Base-by-base conservation (phyloP, 140 eudicot species). In the Stevia rebaudiana region DNA sequence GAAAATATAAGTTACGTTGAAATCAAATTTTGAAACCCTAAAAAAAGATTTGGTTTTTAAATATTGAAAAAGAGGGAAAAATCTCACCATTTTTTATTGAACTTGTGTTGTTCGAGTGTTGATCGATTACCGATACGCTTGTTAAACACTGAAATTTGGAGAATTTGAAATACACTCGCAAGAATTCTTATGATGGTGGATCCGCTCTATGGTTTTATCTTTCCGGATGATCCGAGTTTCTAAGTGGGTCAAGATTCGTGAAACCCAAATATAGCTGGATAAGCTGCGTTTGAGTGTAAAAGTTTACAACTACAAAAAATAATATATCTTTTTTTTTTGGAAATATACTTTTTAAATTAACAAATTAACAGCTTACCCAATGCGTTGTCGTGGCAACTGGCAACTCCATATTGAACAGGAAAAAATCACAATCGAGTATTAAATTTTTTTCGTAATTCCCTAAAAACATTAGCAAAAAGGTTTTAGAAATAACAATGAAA, bases 21-120 rank as follows among this genome's bases (percentile, higher is more conserved):
- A 57, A 63, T 59, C 40, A 41, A 36, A 57, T 17, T 57, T 42
- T 5, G 65, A 79, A 74, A 74, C 77, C 80, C 78, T 79, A 74
- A 46, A n/a, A 65, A 39, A 18, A 7, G 19, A 51, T 53, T 43
- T 15, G 12, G 0, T 8, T 11, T 31, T n/a, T n/a, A 37, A 48
- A 11, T 1, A 4, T 24, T 30, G 11, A 11, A 59, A 63, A 0
- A 6, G 18, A 15, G n/a, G 16, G 35, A 35, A 49, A 59, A 67
- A 40, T 67, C 60, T n/a, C 39, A 78, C 83, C 79, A 78, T 78
- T 19, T 2, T 19, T 75, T 51, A 0, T 52, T n/a, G 61, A 28
- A 28, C 5, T 11, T 54, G 6, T 28, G 61, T 21, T 28, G 61
- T n/a, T 54, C 12, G 40, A 54, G 39, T 7, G 41, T n/a, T 25